Conservation (phyloP, 768 basidiomycete species). For the Tubosaeta brunneosetosa region DNA sequence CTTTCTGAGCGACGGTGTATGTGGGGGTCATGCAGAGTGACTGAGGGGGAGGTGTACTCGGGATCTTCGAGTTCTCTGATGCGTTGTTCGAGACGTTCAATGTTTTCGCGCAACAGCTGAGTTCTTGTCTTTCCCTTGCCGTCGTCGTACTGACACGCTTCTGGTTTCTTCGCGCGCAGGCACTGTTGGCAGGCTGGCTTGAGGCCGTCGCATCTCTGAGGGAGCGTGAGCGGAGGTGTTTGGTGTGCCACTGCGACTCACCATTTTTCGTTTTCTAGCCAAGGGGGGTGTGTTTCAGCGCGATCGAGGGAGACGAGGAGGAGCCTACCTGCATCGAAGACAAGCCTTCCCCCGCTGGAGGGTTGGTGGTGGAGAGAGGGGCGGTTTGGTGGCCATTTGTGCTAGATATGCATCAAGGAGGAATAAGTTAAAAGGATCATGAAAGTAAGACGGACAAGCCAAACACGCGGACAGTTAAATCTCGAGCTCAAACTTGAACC, state of each 20-base stretch:
- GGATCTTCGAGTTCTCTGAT: slow-evolving; percentile 74
- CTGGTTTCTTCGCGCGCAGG: slow-evolving; percentile 68
- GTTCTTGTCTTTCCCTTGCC: slow-evolving; percentile 82
- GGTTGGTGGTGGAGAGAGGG: slow-evolving; percentile 33
- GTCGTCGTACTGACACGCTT: slow-evolving; percentile 77
- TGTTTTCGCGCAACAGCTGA: slow-evolving; percentile 73
- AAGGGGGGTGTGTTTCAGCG: slow-evolving; percentile 10
- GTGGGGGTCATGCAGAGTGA: slow-evolving; percentile 69
- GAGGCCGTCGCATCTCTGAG: slow-evolving; percentile 69
- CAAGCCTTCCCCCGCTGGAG: slow-evolving; percentile 69
- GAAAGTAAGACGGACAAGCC: too few relatives aligned
- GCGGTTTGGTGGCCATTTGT: slow-evolving; percentile 29
- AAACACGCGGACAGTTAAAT: background rate
- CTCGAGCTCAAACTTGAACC: background rate
- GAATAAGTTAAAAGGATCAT: slow-evolving; percentile 22
- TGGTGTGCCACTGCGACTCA: slow-evolving; percentile 19
- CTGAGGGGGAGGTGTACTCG: slow-evolving; percentile 62
- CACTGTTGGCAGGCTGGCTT: slow-evolving; percentile 82
- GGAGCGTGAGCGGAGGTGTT: slow-evolving; percentile 9
- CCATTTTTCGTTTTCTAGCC: slow-evolving; percentile 68
- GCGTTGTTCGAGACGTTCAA: slow-evolving; percentile 64
- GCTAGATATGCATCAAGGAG: slow-evolving; percentile 1
- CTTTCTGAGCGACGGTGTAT: slow-evolving; percentile 39
- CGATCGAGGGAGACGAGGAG: slow-evolving; percentile 1
- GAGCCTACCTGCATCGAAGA: slow-evolving; percentile 61